Evolutionary conservation across 208 protist species (phyloP), one percentile per base, ranked within the genome.

Genomic region (Trypanosoma avium): DNA sequence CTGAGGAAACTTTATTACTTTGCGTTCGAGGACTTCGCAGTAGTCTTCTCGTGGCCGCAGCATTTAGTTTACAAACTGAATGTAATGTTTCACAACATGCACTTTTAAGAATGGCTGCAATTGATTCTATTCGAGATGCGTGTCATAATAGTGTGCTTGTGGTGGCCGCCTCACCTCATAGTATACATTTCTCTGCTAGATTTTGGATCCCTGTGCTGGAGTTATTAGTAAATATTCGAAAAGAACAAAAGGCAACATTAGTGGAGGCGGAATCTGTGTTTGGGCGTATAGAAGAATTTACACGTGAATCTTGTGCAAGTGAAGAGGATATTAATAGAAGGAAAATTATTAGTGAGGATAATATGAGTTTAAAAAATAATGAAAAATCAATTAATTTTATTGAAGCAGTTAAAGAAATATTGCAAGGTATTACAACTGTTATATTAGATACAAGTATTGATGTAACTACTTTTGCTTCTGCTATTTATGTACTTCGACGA

Each of bases 31-130:
- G 89, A 1, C 77, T 95, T 45, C 77, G 88, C 65, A 76, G 82
- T 46, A 73, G 89, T 49, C 68, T 95, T 58, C 75, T 77, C 50
- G 74, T 80, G 52, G 82, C 83, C 17, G 77, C 89, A n/a, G 70
- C 81, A 36, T 95, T 93, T 67, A 75, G 79, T 21, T 73, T 93
- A n/a, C 69, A 75, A 26, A 93, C 84, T 6, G 89, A 95, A 73
- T 87, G 82, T 58, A 84, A 86, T 26, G 84, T 82, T 12, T 83
- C 85, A 29, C 69, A 93, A 60, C 47, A 84, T 17, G 75, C 82
- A 15, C 62, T 94, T 33, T 62, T 95, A 54, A 76, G 75, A 49
- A 84, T 92, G 73, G 67, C 77, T 19, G 71, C 80, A 30, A 77
- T 68, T 54, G 79, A 73, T 12, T 52, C 72, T 10, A 70, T 89